Evolutionary conservation across 2,329 filamentous ascomycete species (phyloP), one percentile per base, ranked within the genome.

Genomic region (Helotiales sp.): DNA sequence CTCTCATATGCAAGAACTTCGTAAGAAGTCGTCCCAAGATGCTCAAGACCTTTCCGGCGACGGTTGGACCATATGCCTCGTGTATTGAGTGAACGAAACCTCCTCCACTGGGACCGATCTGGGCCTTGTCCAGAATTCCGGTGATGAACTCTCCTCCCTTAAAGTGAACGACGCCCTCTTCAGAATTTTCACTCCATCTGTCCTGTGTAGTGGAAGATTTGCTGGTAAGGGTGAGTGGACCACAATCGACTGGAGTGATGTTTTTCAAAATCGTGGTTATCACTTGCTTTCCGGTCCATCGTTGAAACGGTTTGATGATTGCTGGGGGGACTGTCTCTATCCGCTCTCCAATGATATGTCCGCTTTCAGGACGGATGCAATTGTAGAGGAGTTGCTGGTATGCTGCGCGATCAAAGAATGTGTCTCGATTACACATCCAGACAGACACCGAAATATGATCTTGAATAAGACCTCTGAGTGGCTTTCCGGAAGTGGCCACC

Each of bases 231-330:
- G 89, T 94, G 34, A 98, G 82, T 30, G 92, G 91, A 65, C 90
- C 88, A 73, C 91, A 92, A 70, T 90, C 88, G 11, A 85, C 80
- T 0, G 96, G 96, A 70, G 88, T 91, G 73, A 98, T 94, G 76
- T 99, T 99, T 79, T 93, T 93, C 64, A 99, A 81, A 7, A 99
- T 91, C 0, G 93, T 97, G 3, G 93, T 95, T 69, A 99, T 91
- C 57, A 99, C 85, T 77, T 99, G 96, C 81, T 99, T 99, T 70
- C 96, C 96, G 1, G 94, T 98, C 96, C 96, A 99, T 63, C 93
- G 82, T 32, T 88, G 86, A 47, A 85, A 86, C 0, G 96, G 96
- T 77, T 94, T 96, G 73, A 94, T 83, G 49, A 98, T 84, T 1
- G 93, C 89, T 2, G 96, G 96, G 10, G 89, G 85, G 0, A 98